These are phyloP conservation scores for Abrus pulchellus DNA, from an alignment of 306 rosid species.

Conservation along the genomic window DNA sequence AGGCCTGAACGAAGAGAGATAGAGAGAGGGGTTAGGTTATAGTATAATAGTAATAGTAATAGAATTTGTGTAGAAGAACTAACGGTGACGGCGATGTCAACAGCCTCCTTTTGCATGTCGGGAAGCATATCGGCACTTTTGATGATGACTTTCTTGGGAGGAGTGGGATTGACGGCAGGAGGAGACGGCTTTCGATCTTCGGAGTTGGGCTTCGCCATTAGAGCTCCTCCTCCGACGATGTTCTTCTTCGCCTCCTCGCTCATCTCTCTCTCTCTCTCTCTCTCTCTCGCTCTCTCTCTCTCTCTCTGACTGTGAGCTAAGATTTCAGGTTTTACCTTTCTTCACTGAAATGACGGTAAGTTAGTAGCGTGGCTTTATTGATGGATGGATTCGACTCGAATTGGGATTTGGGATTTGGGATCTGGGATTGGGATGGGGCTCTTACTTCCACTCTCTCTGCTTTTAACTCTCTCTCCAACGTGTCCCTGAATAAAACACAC, in stretches of 20 bases:
- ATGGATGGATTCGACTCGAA: too few species aligned
- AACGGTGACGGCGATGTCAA: conserved; percentile 89
- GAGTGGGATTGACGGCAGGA: conserved; percentile 47
- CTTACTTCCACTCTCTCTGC: too few species aligned
- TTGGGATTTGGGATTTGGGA: too few species aligned
- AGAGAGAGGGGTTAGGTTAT: neutral
- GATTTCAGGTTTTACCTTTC: too few species aligned
- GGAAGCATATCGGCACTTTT: conserved; percentile 94
- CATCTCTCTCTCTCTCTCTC: conserved; percentile 50
- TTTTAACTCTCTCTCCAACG: too few species aligned
- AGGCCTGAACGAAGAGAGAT: conserved; percentile 62
- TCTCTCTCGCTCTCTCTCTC: neutral
- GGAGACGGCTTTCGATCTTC: conserved; percentile 70
- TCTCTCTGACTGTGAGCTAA: too few species aligned
- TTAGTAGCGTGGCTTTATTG: too few species aligned
- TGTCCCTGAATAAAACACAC: too few species aligned
- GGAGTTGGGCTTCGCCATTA: conserved; percentile 57
- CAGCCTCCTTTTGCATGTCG: conserved; percentile 90
- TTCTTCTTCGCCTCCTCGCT: conserved; percentile 73
- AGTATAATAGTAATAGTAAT: neutral
- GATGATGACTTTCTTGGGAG: conserved; percentile 75
- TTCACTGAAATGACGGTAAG: too few species aligned
- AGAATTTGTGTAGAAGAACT: conserved; percentile 12
- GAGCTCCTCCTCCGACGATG: conserved; percentile 55
- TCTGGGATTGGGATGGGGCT: too few species aligned